phyloP scores from a whole-genome alignment of 768 basidiomycete species.

The Lentinula edodes region DNA sequence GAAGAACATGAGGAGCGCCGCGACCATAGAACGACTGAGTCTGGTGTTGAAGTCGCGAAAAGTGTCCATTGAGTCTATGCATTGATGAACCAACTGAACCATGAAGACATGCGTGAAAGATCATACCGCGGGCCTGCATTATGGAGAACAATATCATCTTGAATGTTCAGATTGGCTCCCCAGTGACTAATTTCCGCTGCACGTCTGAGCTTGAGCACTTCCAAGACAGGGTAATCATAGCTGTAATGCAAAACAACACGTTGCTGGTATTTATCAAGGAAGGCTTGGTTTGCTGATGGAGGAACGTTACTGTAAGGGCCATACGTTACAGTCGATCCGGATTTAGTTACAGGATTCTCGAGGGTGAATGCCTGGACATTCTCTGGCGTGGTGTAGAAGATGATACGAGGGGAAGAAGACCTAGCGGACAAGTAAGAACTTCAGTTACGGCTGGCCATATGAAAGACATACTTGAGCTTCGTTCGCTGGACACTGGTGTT shows the following conservation, averaged over 20 bases:
- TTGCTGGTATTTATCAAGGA: conserved; percentile 58
- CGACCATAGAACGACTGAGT: conserved; percentile 64
- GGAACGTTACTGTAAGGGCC: conserved; percentile 82
- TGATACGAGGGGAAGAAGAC: conserved; percentile 63
- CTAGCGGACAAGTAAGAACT: conserved; percentile 29
- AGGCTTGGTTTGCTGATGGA: conserved; percentile 49
- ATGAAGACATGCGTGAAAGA: not conserved
- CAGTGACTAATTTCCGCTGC: conserved; percentile 92
- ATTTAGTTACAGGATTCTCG: conserved; percentile 61
- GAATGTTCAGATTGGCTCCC: conserved; percentile 91
- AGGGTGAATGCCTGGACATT: conserved; percentile 51
- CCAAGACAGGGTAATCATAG: conserved; percentile 76
- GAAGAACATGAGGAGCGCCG: conserved; percentile 63
- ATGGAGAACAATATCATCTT: conserved; percentile 80
- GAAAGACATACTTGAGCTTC: conserved; percentile 68
- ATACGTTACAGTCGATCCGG: conserved; percentile 79
- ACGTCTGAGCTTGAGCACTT: conserved; percentile 68
- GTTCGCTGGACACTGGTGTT: conserved; percentile 75
- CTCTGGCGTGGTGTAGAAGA: conserved; percentile 67
- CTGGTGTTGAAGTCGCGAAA: conserved; percentile 88
- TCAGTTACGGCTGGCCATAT: not conserved
- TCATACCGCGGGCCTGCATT: conserved; percentile 90
- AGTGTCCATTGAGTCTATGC: conserved; percentile 86
- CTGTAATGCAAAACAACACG: conserved; percentile 72
- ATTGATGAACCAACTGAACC: conserved; percentile 7